phyloP scores from a whole-genome alignment of 2,329 filamentous ascomycete species.

The Sordariomycetes sp. region DNA sequence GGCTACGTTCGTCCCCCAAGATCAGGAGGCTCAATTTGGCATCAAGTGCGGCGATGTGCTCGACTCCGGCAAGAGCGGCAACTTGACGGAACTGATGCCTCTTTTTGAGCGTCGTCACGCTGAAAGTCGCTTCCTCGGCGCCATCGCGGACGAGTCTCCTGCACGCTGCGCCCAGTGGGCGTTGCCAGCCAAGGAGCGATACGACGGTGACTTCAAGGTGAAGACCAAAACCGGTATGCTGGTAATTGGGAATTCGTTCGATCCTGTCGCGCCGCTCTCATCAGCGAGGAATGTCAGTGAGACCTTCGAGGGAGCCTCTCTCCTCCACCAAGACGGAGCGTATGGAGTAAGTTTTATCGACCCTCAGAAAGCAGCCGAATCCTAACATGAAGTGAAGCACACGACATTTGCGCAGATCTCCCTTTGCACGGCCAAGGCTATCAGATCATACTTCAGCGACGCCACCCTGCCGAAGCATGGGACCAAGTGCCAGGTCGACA shows the following conservation, averaged over 20 bases:
- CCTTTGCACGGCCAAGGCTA: conserved; percentile 7
- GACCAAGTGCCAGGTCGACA: conserved; percentile 8
- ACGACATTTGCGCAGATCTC: no score
- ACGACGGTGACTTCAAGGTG: conserved; percentile 12
- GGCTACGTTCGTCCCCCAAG: background rate
- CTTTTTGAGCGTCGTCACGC: conserved; percentile 1
- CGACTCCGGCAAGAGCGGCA: background rate
- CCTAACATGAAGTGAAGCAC: no score
- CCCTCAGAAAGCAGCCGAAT: no score
- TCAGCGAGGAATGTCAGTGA: conserved; percentile 25
- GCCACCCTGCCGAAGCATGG: conserved; percentile 7
- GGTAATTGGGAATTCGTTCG: conserved; percentile 25
- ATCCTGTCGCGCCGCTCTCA: conserved; percentile 32
- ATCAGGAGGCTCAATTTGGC: conserved; percentile 3
- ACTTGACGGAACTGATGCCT: conserved; percentile 2
- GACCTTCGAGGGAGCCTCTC: conserved; percentile 25
- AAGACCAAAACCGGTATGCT: conserved; percentile 25
- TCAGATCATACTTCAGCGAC: conserved; percentile 9
- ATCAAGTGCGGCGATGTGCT: conserved; percentile 11
- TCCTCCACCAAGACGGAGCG: conserved; percentile 34
- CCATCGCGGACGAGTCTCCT: background rate
- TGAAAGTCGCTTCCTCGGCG: background rate
- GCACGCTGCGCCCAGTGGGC: conserved; percentile 5
- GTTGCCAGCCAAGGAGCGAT: conserved; percentile 7
- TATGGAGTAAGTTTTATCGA: no score